Base-by-base conservation (phyloP, 2,329 filamentous ascomycete species). In the Cladosporium sphaerospermum region DNA sequence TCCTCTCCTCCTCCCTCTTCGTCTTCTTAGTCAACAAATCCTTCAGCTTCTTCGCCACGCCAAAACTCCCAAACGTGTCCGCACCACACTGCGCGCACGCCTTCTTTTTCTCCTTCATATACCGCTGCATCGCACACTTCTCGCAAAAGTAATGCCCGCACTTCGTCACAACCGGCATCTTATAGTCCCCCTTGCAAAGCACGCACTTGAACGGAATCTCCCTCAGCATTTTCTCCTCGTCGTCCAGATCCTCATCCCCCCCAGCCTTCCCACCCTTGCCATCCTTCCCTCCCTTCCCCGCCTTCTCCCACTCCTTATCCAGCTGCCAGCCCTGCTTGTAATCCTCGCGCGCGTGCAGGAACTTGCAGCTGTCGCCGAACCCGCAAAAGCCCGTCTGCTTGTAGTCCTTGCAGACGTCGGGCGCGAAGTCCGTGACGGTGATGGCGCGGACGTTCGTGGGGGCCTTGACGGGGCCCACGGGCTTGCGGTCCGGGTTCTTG, bases 141-240 rank as follows among this genome's bases (percentile, higher is more conserved):
- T 96, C 88, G 67, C 93, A 99, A 66, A 97, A 97, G 69, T 97
- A 97, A 69, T 99, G 93, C 0, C 89, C 88, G 61, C 93, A 99
- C 59, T 89, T 86, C 10, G 93, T 97, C 19, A 92, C 75, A 10
- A 97, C 81, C 0, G 93, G 92, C 54, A 81, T 78, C 62, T 83
- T 86, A 71, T 96, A 96, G 1, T 83, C 71, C 36, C 83, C 80
- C 62, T 85, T 83, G 76, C 91, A 96, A 57, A 96, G 89, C 58
- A 95, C 82, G 69, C 91, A 96, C 1, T 83, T 88, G 66, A 96
- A 96, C 0, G 91, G 91, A 18, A 96, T 95, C 62, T 84, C 86
- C 66, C 91, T 84, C 47, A 95, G 73, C 66, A 92, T 72, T 16
- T 82, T 84, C 42, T 86, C 82, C 47, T 92, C 88, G 0, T 82